Evolutionary conservation across 2,329 filamentous ascomycete genomes (phyloP).

Genomic region (Colletotrichum chrysophilum): DNA sequence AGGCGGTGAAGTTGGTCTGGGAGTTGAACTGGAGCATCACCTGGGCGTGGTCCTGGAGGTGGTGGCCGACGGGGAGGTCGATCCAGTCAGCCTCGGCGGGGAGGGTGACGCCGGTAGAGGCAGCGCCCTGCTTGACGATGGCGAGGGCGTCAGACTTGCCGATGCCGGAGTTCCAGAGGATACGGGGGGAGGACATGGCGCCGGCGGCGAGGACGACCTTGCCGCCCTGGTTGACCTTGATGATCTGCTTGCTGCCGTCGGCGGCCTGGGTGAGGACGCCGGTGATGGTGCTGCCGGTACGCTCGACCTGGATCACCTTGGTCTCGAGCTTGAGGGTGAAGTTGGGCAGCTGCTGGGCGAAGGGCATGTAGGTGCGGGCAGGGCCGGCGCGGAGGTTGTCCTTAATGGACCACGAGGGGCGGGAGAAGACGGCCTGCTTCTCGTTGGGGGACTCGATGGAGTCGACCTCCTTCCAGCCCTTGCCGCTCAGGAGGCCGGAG

Average conservation of each 20-base stretch:
- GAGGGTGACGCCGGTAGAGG: constrained; percentile 47
- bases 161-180: constrained; percentile 25
- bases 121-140: constrained; percentile 22
- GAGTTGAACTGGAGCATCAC: constrained; percentile 24
- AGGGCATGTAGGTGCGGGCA: constrained; percentile 26
- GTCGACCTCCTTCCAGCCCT: constrained; percentile 24
- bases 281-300: constrained; percentile 24
- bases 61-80: constrained; percentile 61
- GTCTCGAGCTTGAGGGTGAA: constrained; percentile 27
- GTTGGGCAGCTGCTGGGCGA: constrained; percentile 25
- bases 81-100: constrained; percentile 58
- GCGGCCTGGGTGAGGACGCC: constrained; percentile 25
- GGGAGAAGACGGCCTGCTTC: constrained; percentile 12
- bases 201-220: constrained; percentile 28
- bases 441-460: constrained; percentile 43
- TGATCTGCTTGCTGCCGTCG: constrained; percentile 22
- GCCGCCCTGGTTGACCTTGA: constrained; percentile 25
- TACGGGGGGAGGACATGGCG: constrained; percentile 24
- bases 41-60: constrained; percentile 58
- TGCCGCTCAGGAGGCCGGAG: constrained; percentile 4
- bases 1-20: constrained; percentile 20
- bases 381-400: constrained; percentile 22
- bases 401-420: constrained; percentile 17
- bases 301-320: constrained; percentile 26
- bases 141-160: constrained; percentile 23